phyloP scores from a whole-genome alignment of 495 filamentous ascomycete species.

The Podospora anserina region DNA sequence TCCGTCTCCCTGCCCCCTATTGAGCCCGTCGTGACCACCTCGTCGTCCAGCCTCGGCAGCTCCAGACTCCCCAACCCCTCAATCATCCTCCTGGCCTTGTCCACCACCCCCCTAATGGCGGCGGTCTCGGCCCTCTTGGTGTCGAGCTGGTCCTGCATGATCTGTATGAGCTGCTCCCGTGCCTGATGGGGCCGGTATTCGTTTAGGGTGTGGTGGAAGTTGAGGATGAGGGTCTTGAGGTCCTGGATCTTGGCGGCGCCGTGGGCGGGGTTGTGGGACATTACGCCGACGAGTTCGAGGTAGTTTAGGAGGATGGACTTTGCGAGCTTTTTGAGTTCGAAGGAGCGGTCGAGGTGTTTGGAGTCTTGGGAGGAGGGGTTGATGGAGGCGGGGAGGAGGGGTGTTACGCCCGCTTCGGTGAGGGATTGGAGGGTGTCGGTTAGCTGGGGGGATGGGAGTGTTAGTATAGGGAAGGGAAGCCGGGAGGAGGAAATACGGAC shows the following conservation, averaged over 20 bases:
- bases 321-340: conserved; percentile 72
- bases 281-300: conserved; percentile 70
- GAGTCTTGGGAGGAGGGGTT: conserved; percentile 29
- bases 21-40: background rate
- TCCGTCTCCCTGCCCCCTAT: background rate
- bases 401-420: conserved; percentile 63
- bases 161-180: conserved; percentile 78
- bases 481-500: conserved; percentile 38
- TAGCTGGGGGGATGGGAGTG: conserved; percentile 36
- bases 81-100: conserved; percentile 66
- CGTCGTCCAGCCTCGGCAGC: conserved; percentile 24
- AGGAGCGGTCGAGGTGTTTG: conserved; percentile 61
- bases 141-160: conserved; percentile 89
- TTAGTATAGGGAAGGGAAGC: background rate
- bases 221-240: conserved; percentile 75
- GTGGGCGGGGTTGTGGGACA: conserved; percentile 61
- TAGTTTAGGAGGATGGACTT: conserved; percentile 84
- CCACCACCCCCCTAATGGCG: conserved; percentile 66
- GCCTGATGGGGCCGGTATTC: conserved; percentile 95
- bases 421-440: conserved; percentile 64
- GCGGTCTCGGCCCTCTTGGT: conserved; percentile 72
- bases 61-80: conserved; percentile 56
- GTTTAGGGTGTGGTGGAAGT: conserved; percentile 88
- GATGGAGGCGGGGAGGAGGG: conserved; percentile 58
- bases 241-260: conserved; percentile 65